Conservation (phyloP, 768 basidiomycete species). For the Grammothele lineata region DNA sequence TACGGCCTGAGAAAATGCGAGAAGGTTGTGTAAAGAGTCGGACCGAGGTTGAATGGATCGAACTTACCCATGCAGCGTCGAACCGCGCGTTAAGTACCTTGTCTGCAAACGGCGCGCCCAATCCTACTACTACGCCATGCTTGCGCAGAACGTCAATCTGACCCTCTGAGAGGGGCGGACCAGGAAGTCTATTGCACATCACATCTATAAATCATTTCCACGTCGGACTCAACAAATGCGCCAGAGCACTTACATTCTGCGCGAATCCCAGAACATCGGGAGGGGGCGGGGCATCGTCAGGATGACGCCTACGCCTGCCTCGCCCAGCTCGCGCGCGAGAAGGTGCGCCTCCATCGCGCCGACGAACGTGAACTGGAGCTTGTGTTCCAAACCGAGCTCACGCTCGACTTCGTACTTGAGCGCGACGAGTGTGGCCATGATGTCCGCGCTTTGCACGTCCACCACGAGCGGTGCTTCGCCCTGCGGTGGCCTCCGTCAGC, state of each 20-base stretch:
- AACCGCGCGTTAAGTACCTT: constrained; percentile 73
- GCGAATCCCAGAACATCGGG: constrained; percentile 66
- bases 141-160: constrained; percentile 56
- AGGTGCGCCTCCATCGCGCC: constrained; percentile 68
- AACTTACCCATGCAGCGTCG: constrained; percentile 72
- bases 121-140: constrained; percentile 68
- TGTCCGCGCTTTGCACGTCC: constrained; percentile 59
- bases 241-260: constrained; percentile 51
- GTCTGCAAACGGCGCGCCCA: constrained; percentile 58
- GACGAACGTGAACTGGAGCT: constrained; percentile 45
- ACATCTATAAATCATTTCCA: neutral
- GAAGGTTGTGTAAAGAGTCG: too few species aligned
- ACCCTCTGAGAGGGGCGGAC: constrained; percentile 67
- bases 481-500: constrained; percentile 24
- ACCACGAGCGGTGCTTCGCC: constrained; percentile 60
- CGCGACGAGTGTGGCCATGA: constrained; percentile 58
- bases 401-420: constrained; percentile 62
- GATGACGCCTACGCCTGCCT: constrained; percentile 67
- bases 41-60: too few species aligned
- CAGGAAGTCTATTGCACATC: constrained; percentile 46
- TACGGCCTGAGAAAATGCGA: constrained; percentile 10
- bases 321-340: constrained; percentile 67
- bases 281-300: constrained; percentile 64
- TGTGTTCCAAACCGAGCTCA: constrained; percentile 25
- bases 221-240: neutral